These are phyloP conservation scores for Auricularia sp. DNA, from an alignment of 768 basidiomycete genomes.

Conservation along the genomic window DNA sequence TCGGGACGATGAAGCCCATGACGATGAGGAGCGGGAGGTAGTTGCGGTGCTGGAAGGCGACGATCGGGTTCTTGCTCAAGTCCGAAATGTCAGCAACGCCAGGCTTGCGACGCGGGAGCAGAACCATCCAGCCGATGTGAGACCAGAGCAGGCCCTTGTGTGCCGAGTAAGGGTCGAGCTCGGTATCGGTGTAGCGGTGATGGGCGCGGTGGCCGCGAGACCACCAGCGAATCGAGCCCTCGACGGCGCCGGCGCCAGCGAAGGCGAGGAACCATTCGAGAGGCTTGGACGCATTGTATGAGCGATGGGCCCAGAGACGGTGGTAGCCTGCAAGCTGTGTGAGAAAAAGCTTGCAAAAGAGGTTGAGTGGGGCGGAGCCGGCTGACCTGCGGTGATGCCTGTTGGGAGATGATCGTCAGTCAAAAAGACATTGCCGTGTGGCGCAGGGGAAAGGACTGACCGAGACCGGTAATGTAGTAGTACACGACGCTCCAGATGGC, in stretches of 20 bases:
- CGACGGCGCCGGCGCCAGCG: constrained; percentile 72
- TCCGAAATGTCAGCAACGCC: constrained; percentile 67
- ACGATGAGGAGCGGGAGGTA: constrained; percentile 53
- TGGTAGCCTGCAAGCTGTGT: constrained; percentile 43
- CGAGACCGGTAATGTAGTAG: constrained; percentile 83
- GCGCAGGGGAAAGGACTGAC: constrained; percentile 25
- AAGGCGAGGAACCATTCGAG: constrained; percentile 61
- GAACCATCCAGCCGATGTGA: constrained; percentile 77
- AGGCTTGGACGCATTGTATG: constrained; percentile 64
- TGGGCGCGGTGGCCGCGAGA: constrained; percentile 73
- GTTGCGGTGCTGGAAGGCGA: constrained; percentile 48
- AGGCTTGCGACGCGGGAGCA: constrained; percentile 62
- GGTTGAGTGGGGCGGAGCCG: not conserved
- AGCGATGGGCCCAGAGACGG: constrained; percentile 77
- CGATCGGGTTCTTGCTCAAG: constrained; percentile 53
- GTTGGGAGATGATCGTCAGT: constrained; percentile 7
- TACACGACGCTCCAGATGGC: constrained; percentile 51
- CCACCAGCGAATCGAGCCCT: constrained; percentile 87
- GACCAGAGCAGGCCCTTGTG: constrained; percentile 70
- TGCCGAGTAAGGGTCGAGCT: constrained; percentile 76
- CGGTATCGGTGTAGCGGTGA: constrained; percentile 78
- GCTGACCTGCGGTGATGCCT: constrained; percentile 42
- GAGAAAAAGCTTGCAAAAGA: not conserved
- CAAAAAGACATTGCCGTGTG: not conserved
- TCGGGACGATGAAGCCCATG: constrained; percentile 66